Percentiles rank a stretch among this genome's conserved stretches.
Conservation (phyloP, 1,284 basidiomycete genomes). For the Taiwanofungus camphoratus region DNA sequence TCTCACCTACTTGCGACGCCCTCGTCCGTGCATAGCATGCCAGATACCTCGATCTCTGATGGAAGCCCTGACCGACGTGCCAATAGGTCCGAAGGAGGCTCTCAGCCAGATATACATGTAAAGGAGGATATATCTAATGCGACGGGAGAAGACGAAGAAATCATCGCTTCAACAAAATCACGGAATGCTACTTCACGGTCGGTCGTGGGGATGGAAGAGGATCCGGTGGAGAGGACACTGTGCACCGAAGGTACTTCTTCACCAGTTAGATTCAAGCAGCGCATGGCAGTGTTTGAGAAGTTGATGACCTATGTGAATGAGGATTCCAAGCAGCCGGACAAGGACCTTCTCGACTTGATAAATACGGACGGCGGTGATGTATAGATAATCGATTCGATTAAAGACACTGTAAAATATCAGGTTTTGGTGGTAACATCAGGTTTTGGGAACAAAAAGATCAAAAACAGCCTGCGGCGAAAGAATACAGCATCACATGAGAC, state of each 20-base stretch:
- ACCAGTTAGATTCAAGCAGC: constrained; percentile 53
- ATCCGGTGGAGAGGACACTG: constrained; percentile 31
- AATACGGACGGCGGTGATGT: no score
- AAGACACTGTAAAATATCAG: no score
- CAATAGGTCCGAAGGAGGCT: background rate
- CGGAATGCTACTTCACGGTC: background rate
- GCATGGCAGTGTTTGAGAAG: constrained; percentile 63
- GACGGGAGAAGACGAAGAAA: constrained; percentile 11
- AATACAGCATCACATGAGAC: no score
- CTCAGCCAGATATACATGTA: background rate
- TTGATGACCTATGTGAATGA: constrained; percentile 58
- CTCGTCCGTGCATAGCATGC: background rate
- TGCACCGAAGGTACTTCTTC: no score
- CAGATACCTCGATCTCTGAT: no score
- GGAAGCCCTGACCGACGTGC: background rate
- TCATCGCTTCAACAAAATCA: constrained; percentile 1
- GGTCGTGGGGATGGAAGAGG: constrained; percentile 31
- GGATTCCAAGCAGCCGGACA: constrained; percentile 56
- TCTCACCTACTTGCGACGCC: constrained; percentile 48
- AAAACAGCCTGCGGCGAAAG: no score
- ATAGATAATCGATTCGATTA: no score
- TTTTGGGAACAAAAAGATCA: no score
- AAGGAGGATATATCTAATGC: background rate
- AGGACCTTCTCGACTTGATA: constrained; percentile 27
- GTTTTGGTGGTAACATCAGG: no score